These are phyloP conservation scores for Trichaptum fuscoviolaceum DNA, from an alignment of 768 basidiomycete species.

Conservation along the genomic window DNA sequence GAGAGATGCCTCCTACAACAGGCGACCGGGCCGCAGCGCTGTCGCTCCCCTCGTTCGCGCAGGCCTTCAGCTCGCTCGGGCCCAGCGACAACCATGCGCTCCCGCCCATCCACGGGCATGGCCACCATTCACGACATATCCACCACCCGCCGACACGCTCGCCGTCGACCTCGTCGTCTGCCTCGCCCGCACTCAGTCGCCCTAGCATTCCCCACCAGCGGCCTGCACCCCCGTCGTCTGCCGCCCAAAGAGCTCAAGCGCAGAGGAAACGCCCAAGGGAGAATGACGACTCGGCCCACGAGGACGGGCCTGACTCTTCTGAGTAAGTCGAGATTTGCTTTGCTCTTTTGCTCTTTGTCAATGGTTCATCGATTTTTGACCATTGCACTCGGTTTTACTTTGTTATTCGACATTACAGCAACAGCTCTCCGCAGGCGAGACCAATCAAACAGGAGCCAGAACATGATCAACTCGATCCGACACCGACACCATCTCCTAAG, in stretches of 20 bases:
- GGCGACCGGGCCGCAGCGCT: constrained; percentile 29
- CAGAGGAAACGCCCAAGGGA: constrained; percentile 42
- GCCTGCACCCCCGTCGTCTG: constrained; percentile 15
- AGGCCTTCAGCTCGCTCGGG: constrained; percentile 62
- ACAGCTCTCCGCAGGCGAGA: constrained; percentile 40
- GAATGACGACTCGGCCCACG: constrained; percentile 31
- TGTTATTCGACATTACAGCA: constrained; percentile 21
- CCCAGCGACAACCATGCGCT: constrained; percentile 48
- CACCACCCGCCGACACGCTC: constrained; percentile 30
- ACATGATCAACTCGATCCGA: constrained; percentile 37
- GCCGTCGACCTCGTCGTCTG: constrained; percentile 17
- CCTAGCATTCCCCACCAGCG: constrained; percentile 9
- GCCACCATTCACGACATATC: constrained; percentile 26
- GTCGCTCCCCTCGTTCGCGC: constrained; percentile 75
- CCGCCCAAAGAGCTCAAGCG: constrained; percentile 23
- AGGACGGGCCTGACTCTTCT: constrained; percentile 32
- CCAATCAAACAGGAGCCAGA: constrained; percentile 64
- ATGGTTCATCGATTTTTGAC: constrained; percentile 8
- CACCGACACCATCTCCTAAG: constrained; percentile 29
- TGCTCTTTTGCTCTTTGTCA: constrained; percentile 4
- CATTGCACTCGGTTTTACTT: constrained; percentile 14
- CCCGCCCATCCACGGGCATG: constrained; percentile 55
- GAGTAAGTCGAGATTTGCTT: constrained; percentile 35
- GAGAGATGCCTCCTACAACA: not conserved
- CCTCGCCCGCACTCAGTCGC: constrained; percentile 15